Conservation (phyloP, 495 filamentous ascomycete genomes). For the Bacidia rubella region DNA sequence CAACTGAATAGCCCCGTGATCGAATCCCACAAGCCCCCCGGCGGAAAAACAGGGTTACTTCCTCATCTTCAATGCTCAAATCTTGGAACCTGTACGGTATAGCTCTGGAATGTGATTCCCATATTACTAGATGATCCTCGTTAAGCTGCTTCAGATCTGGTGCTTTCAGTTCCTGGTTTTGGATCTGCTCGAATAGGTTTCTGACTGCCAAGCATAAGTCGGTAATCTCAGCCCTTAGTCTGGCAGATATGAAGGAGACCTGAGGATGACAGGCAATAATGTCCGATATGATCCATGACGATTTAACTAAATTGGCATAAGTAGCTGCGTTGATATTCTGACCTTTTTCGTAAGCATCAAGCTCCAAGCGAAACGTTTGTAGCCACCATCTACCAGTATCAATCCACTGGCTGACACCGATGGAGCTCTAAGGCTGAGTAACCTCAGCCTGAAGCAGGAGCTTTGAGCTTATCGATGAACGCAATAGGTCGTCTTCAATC, state of each 20-base stretch:
- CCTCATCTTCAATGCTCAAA: conserved; percentile 10
- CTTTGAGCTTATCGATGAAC: conserved; percentile 5
- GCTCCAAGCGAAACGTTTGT: conserved; percentile 15
- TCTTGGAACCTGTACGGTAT: too few species aligned
- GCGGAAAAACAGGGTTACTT: conserved; percentile 14
- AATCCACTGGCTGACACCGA: conserved; percentile 24
- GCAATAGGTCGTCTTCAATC: conserved; percentile 4
- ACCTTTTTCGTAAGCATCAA: background rate
- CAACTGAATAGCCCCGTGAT: background rate
- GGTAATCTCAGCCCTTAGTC: conserved; percentile 2
- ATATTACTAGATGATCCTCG: conserved; percentile 16
- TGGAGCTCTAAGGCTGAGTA: conserved; percentile 19
- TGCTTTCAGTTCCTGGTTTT: conserved; percentile 2
- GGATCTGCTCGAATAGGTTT: background rate
- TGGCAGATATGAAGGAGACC: background rate
- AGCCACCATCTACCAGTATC: conserved; percentile 24
- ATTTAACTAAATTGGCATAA: conserved; percentile 20
- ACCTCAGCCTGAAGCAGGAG: conserved; percentile 17
- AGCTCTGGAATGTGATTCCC: conserved; percentile 16
- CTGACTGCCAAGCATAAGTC: conserved; percentile 4
- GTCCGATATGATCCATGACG: conserved; percentile 21
- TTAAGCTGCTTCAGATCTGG: conserved; percentile 11
- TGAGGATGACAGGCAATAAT: conserved; percentile 9
- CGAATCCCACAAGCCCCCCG: conserved; percentile 5
- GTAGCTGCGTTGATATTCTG: conserved; percentile 3